phyloP scores from a whole-genome alignment of 179 eudicot species.

The Beta corolliflora region DNA sequence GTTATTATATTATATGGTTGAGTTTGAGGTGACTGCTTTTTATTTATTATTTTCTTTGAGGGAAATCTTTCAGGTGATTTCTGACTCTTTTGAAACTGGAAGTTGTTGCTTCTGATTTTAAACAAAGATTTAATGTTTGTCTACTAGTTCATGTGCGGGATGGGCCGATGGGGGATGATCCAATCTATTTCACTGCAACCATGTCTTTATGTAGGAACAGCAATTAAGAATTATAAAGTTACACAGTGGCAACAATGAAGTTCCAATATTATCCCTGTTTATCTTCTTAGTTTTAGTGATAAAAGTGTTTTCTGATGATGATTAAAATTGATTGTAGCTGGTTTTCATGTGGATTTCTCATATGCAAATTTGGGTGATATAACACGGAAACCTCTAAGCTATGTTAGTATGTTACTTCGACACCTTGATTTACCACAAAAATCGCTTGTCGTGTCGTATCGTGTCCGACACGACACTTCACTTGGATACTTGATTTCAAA shows the following conservation, averaged over 20 bases:
- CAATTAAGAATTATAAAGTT: not conserved
- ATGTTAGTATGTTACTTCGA: no score
- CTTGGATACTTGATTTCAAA: no score
- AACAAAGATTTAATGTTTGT: not conserved
- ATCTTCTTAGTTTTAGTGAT: not conserved
- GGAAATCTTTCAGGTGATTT: not conserved
- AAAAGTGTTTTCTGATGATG: not conserved
- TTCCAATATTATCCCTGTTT: not conserved
- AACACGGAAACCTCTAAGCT: no score
- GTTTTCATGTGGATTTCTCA: not conserved
- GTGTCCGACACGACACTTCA: no score
- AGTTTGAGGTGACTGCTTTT: not conserved
- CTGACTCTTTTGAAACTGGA: not conserved
- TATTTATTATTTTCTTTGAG: not conserved
- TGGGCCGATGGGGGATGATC: not conserved
- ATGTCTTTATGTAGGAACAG: not conserved
- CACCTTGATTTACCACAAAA: no score
- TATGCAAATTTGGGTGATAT: not conserved
- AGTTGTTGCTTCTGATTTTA: constrained; percentile 1
- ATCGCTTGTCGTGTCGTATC: no score
- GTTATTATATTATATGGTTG: not conserved
- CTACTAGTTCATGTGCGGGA: not conserved
- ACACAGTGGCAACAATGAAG: not conserved
- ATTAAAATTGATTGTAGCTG: not conserved
- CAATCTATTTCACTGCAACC: no score